Conservation (phyloP, 2,329 filamentous ascomycete species). For the Microcyclosporella mali region DNA sequence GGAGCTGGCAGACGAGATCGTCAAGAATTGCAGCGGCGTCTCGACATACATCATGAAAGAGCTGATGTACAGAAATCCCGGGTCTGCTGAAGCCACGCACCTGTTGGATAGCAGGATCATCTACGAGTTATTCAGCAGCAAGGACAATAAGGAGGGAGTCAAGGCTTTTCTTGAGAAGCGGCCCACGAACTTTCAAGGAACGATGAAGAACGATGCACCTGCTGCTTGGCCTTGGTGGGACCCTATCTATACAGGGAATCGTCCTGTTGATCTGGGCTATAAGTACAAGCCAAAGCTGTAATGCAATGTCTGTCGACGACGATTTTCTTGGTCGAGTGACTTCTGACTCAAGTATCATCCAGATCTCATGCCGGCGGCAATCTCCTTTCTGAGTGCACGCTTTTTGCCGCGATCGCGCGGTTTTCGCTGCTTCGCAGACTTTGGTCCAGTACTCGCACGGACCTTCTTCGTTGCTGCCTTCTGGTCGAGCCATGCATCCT, state of each 20-base stretch:
- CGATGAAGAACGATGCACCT: conserved; percentile 55
- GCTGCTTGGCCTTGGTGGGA: conserved; percentile 63
- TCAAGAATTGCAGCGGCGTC: conserved; percentile 58
- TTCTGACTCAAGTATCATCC: not conserved
- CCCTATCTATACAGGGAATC: conserved; percentile 43
- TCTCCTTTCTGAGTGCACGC: too few species aligned
- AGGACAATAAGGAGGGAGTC: conserved; percentile 63
- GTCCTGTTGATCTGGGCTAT: conserved; percentile 31
- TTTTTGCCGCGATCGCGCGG: too few species aligned
- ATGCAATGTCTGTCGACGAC: too few species aligned
- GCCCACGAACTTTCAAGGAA: conserved; percentile 55
- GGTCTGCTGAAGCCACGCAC: conserved; percentile 62
- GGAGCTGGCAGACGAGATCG: conserved; percentile 61
- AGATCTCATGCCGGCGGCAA: too few species aligned
- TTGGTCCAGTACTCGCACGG: too few species aligned
- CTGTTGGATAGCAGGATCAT: conserved; percentile 62
- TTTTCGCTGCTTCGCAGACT: too few species aligned
- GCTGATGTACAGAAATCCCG: conserved; percentile 57
- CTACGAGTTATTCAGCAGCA: conserved; percentile 53
- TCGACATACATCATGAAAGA: conserved; percentile 63
- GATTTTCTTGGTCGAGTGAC: not conserved
- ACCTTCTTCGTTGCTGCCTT: too few species aligned
- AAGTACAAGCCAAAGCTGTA: conserved; percentile 27
- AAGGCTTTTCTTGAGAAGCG: conserved; percentile 65
- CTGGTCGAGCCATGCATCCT: not conserved